Percentiles rank a stretch among this genome's conserved stretches.
Conservation (phyloP, 2,329 filamentous ascomycete genomes). For the Atkinsonella hypoxylon region DNA sequence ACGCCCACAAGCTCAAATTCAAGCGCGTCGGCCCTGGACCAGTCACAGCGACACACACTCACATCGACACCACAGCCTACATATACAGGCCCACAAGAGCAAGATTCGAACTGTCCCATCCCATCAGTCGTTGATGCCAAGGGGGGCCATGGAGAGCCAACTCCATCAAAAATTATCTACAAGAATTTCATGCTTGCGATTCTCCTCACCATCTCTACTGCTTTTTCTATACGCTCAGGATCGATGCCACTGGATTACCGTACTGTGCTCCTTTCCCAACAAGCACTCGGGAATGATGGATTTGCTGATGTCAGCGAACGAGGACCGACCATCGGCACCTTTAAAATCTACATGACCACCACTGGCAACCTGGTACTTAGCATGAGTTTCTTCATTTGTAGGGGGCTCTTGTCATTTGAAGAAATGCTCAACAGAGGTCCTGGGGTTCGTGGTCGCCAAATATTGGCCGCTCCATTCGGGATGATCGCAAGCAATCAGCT, state of each 20-base stretch:
- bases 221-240: constrained; percentile 35
- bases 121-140: constrained; percentile 16
- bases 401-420: constrained; percentile 34
- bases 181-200: constrained; percentile 43
- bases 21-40: constrained; percentile 27
- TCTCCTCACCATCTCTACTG: constrained; percentile 35
- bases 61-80: constrained; percentile 7
- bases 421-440: constrained; percentile 29
- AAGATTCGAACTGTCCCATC: constrained; percentile 16
- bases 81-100: constrained; percentile 11
- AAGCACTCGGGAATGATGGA: constrained; percentile 7
- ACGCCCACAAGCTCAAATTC: constrained; percentile 36
- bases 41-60: constrained; percentile 15
- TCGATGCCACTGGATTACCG: constrained; percentile 42
- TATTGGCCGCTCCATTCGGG: constrained; percentile 45
- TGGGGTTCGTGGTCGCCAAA: constrained; percentile 28
- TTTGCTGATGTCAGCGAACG: constrained; percentile 10
- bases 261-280: constrained; percentile 34
- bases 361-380: constrained; percentile 41
- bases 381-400: constrained; percentile 34
- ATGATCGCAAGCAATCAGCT: constrained; percentile 20
- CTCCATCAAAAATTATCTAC: constrained; percentile 31
- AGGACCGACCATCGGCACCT: constrained; percentile 31
- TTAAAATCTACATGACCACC: constrained; percentile 43
- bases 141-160: constrained; percentile 7